Percentiles rank a stretch among this genome's conserved stretches.
These are phyloP conservation scores for Leucocoprinus sp. DNA, from an alignment of 768 basidiomycete species.

Conservation along the genomic window DNA sequence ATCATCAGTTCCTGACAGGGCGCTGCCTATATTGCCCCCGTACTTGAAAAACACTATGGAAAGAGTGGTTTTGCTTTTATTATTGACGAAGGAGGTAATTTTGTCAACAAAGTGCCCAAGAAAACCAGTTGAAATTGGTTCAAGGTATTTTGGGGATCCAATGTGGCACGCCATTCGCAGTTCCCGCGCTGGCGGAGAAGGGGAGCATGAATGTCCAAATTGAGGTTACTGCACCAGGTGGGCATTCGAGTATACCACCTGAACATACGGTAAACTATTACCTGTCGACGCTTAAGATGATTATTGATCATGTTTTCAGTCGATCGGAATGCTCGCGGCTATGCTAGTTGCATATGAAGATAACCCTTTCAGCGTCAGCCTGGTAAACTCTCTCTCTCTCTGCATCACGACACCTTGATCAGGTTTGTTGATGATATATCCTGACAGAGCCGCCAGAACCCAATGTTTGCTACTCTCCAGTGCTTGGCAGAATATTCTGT, in stretches of 20 bases:
- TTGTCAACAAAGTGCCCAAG: not conserved
- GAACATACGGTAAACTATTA: conserved; percentile 53
- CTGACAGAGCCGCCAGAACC: conserved; percentile 42
- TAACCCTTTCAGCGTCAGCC: conserved; percentile 44
- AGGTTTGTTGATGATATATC: not conserved
- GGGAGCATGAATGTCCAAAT: conserved; percentile 58
- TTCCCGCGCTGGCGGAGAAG: conserved; percentile 65
- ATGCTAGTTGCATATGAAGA: conserved; percentile 62
- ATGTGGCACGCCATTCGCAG: conserved; percentile 49
- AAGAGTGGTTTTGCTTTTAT: conserved; percentile 65
- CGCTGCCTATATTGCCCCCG: conserved; percentile 37
- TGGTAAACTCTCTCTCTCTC: conserved; percentile 35
- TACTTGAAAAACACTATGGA: conserved; percentile 58
- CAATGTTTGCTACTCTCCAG: conserved; percentile 51
- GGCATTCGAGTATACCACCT: conserved; percentile 83
- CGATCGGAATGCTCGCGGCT: conserved; percentile 73
- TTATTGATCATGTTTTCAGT: conserved; percentile 27
- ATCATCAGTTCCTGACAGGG: conserved; percentile 31
- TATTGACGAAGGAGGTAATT: conserved; percentile 81
- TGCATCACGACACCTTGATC: not conserved
- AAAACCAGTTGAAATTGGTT: not conserved
- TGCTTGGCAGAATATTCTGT: conserved; percentile 61
- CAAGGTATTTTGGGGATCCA: conserved; percentile 40
- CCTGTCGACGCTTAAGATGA: not conserved
- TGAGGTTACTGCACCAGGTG: conserved; percentile 64